These are phyloP conservation scores for Taxillus chinensis DNA, from an alignment of 164 flowering plant species.

Conservation along the genomic window DNA sequence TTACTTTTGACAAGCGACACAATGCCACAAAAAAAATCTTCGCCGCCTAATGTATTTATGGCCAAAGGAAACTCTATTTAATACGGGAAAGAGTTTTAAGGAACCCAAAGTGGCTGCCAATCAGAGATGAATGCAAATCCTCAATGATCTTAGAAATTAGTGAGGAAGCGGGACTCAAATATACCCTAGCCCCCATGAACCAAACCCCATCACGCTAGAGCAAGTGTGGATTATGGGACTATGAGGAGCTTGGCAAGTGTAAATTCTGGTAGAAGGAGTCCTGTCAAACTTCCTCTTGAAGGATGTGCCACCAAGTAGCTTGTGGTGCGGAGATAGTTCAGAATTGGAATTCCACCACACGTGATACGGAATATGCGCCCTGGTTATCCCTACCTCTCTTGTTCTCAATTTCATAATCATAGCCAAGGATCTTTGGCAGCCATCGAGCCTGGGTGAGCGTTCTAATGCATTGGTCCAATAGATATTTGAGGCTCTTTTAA, in stretches of 20 bases:
- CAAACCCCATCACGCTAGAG: too few species aligned
- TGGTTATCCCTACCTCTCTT: neutral
- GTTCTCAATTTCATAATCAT: neutral
- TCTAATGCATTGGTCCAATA: neutral
- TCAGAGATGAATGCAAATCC: too few species aligned
- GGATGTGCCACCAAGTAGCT: neutral
- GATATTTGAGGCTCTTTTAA: too few species aligned
- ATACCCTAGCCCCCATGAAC: too few species aligned
- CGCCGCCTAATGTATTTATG: neutral
- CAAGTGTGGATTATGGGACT: neutral
- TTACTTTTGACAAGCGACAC: neutral
- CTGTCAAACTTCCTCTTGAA: neutral
- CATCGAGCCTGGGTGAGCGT: neutral
- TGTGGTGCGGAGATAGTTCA: neutral
- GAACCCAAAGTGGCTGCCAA: too few species aligned
- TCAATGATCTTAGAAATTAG: too few species aligned
- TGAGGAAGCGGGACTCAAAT: too few species aligned
- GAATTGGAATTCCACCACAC: neutral
- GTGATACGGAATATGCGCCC: neutral
- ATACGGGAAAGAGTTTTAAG: too few species aligned
- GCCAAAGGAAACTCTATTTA: too few species aligned
- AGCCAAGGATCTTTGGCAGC: constrained; percentile 1
- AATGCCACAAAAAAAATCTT: neutral
- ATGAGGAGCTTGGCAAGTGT: neutral
- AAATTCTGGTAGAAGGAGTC: neutral